phyloP scores from a whole-genome alignment of 2,329 filamentous ascomycete species.

The Niveomyces coronatus region DNA sequence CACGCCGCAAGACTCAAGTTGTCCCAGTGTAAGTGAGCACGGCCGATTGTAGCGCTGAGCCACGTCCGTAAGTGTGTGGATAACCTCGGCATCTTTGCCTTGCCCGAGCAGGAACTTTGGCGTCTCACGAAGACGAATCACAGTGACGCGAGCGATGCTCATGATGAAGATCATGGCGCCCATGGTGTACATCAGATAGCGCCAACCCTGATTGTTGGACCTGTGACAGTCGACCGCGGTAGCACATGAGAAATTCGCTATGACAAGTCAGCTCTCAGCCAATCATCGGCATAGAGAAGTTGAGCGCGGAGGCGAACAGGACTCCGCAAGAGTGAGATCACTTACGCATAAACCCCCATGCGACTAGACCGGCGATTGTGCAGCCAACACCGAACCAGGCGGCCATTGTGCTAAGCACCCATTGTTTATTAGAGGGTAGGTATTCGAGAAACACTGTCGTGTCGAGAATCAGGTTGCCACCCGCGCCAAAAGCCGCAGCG shows the following conservation, averaged over 20 bases:
- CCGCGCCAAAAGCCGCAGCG: slow-evolving; percentile 49
- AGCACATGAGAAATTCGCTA: slow-evolving; percentile 18
- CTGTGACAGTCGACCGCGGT: slow-evolving; percentile 28
- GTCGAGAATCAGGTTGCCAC: slow-evolving; percentile 55
- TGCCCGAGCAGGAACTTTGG: slow-evolving; percentile 48
- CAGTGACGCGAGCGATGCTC: slow-evolving; percentile 41
- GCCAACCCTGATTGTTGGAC: slow-evolving; percentile 38
- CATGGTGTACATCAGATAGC: slow-evolving; percentile 35
- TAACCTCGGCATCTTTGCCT: slow-evolving; percentile 40
- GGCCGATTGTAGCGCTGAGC: slow-evolving; percentile 28
- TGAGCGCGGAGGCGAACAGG: not conserved
- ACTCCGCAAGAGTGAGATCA: slow-evolving; percentile 10
- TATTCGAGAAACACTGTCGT: slow-evolving; percentile 41
- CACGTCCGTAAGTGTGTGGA: slow-evolving; percentile 29
- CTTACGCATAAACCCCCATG: slow-evolving; percentile 38
- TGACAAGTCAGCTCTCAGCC: too few relatives aligned
- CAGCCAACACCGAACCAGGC: slow-evolving; percentile 40
- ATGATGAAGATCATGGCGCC: slow-evolving; percentile 36
- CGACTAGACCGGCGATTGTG: slow-evolving; percentile 36
- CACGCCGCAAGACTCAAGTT: slow-evolving; percentile 28
- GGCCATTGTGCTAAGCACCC: slow-evolving; percentile 52
- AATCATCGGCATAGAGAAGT: too few relatives aligned
- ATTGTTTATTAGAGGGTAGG: slow-evolving; percentile 45
- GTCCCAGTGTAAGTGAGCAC: slow-evolving; percentile 29
- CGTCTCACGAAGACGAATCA: slow-evolving; percentile 46